These are phyloP conservation scores for Microsporum canis DNA, from an alignment of 2,329 filamentous ascomycete genomes.

Conservation along the genomic window DNA sequence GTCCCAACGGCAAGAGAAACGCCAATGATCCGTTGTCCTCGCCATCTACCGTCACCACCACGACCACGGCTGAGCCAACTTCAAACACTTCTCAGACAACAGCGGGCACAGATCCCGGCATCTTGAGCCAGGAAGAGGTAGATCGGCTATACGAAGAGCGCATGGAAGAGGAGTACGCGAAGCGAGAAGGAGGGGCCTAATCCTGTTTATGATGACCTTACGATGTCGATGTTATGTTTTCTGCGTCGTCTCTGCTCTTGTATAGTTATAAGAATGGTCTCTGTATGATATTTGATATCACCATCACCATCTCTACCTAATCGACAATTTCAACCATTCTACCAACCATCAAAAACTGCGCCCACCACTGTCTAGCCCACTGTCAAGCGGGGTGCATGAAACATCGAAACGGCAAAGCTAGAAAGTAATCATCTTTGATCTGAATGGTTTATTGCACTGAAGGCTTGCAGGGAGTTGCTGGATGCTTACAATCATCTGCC, in stretches of 20 bases:
- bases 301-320: too few species aligned
- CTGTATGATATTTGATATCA: too few species aligned
- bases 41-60: background rate
- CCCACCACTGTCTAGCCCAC: background rate
- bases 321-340: too few species aligned
- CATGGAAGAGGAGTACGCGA: conserved; percentile 39
- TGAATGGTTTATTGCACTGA: background rate
- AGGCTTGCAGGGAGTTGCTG: background rate
- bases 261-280: too few species aligned
- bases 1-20: conserved; percentile 4
- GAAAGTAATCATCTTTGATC: background rate
- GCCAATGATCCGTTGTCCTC: conserved; percentile 1
- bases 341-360: background rate
- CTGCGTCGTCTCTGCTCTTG: too few species aligned
- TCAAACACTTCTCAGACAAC: background rate
- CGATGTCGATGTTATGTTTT: too few species aligned
- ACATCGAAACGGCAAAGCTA: background rate
- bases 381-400: too few species aligned
- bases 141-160: conserved; percentile 36
- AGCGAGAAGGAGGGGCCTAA: conserved; percentile 33
- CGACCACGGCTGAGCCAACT: conserved; percentile 2
- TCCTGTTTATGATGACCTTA: background rate
- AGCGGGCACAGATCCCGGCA: background rate
- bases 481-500: background rate
- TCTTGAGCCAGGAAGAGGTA: conserved; percentile 32